phyloP scores from a whole-genome alignment of 192 early-diverging fungal genomes.

The Mortierella alpina region DNA sequence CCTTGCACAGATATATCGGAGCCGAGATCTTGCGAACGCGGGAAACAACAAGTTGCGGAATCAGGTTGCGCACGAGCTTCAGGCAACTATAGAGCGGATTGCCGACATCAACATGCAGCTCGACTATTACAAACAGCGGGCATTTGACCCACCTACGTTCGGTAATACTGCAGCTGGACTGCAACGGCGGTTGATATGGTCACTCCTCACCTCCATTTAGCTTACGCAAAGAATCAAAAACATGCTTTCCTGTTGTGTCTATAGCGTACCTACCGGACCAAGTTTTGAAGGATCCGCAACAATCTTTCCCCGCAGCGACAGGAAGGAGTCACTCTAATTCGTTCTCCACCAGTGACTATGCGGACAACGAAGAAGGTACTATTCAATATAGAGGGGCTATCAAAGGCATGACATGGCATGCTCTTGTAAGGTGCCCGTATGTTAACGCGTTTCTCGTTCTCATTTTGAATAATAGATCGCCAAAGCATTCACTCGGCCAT shows the following conservation, averaged over 20 bases:
- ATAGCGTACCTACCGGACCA: constrained; percentile 41
- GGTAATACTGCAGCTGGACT: constrained; percentile 2
- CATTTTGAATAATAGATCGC: constrained; percentile 9
- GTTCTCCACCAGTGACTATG: constrained; percentile 49
- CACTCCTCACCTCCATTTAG: no score
- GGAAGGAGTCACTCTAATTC: constrained; percentile 52
- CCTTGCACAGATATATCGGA: constrained; percentile 25
- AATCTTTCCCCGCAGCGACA: constrained; percentile 17
- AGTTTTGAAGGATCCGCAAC: constrained; percentile 29
- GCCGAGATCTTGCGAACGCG: constrained; percentile 32
- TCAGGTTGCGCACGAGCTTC: constrained; percentile 36
- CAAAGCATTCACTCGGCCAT: constrained; percentile 46
- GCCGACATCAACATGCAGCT: constrained; percentile 36
- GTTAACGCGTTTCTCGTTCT: neutral
- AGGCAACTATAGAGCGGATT: constrained; percentile 34
- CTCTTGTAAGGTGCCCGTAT: no score
- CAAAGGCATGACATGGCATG: neutral
- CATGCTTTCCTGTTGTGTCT: neutral
- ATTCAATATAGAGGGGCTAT: no score
- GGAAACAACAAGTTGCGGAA: constrained; percentile 49
- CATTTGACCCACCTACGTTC: constrained; percentile 44
- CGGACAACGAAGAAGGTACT: constrained; percentile 52
- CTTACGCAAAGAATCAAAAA: no score
- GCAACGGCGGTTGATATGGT: no score
- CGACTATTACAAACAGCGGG: constrained; percentile 46